These are phyloP conservation scores for Closterium sp. DNA, from an alignment of 139 green algal species.

Conservation along the genomic window DNA sequence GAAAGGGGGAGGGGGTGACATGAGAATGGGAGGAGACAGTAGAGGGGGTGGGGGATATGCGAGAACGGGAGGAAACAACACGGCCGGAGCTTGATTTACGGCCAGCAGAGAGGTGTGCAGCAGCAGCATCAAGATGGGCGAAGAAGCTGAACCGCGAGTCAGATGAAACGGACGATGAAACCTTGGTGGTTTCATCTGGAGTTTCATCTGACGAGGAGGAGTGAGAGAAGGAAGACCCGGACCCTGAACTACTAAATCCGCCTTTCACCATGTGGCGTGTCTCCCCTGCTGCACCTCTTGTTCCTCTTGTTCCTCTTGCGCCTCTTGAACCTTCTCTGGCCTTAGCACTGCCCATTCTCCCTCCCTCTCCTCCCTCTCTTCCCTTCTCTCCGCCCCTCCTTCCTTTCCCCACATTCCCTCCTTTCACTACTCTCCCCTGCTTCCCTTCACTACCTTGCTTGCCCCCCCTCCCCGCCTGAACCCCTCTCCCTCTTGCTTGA, in stretches of 20 bases:
- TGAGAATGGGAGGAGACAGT: not conserved
- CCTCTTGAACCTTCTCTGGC: not conserved
- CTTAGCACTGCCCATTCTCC: not conserved
- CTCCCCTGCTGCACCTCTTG: too few species aligned
- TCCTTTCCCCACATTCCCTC: not conserved
- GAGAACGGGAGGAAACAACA: not conserved
- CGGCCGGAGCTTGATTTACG: not conserved
- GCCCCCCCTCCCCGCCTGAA: not conserved
- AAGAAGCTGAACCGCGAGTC: not conserved
- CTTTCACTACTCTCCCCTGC: not conserved
- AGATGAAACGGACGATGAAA: not conserved
- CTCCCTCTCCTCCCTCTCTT: not conserved
- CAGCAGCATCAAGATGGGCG: not conserved
- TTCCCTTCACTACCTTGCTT: not conserved
- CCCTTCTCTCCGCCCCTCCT: not conserved
- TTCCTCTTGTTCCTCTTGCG: too few species aligned
- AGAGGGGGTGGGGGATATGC: too few species aligned
- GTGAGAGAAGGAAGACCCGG: not conserved
- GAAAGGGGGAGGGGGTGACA: too few species aligned
- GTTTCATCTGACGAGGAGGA: not conserved
- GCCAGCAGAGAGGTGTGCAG: not conserved
- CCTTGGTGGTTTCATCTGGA: not conserved
- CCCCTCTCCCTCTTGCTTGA: not conserved
- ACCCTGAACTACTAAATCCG: too few species aligned
- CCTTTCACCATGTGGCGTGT: not conserved